These are phyloP conservation scores for Cyamopsis tetragonoloba DNA, from an alignment of 306 rosid species.

Conservation along the genomic window DNA sequence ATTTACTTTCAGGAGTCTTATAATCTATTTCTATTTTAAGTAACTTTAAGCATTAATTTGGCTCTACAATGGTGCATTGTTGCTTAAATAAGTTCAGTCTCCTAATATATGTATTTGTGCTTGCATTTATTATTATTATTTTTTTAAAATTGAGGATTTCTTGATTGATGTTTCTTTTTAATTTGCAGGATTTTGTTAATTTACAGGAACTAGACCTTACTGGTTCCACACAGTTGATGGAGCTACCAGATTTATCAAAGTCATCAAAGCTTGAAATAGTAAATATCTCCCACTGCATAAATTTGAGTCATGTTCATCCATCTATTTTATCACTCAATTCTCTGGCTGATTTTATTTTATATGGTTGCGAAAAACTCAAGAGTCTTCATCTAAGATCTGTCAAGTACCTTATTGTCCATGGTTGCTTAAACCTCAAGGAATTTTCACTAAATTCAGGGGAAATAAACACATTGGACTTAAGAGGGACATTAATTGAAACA, in stretches of 20 bases:
- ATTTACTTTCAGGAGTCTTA: no score
- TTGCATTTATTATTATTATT: neutral
- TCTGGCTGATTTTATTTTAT: neutral
- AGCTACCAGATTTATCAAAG: neutral
- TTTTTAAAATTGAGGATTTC: neutral
- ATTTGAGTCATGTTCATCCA: neutral
- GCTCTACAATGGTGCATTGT: no score
- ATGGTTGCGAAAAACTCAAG: neutral
- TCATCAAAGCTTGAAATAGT: constrained; percentile 10
- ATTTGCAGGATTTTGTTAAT: neutral
- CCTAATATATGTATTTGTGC: neutral
- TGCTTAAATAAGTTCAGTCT: no score
- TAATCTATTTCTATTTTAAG: no score
- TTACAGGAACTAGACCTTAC: neutral
- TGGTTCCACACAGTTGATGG: neutral
- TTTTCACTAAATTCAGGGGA: neutral
- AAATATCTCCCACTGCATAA: neutral
- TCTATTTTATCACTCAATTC: neutral
- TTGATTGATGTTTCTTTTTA: neutral
- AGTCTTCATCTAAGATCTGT: neutral
- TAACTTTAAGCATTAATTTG: no score
- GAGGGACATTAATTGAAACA: neutral
- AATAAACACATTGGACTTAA: neutral
- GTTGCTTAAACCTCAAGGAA: constrained; percentile 3
- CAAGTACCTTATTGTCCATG: rapidly evolving